Evolutionary conservation across 2,329 filamentous ascomycete species (phyloP).

Genomic region (Ascosphaera apis): DNA sequence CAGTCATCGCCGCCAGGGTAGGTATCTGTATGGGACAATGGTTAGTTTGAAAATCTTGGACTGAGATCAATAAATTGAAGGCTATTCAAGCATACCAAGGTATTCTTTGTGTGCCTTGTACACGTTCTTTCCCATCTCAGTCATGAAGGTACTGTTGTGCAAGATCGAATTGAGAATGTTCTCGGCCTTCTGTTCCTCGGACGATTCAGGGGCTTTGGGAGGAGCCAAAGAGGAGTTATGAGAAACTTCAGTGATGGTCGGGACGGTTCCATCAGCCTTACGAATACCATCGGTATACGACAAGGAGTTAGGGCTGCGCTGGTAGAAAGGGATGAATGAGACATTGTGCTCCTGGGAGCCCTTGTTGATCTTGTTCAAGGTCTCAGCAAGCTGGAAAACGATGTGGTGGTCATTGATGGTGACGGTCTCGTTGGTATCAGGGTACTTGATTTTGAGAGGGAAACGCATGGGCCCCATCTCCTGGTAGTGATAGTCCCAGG

Average conservation of each 20-base stretch:
- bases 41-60: too few species aligned
- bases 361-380: slow-evolving; percentile 9
- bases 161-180: slow-evolving; percentile 1
- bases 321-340: slow-evolving; percentile 11
- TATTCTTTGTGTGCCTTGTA: slow-evolving; percentile 1
- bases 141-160: neutral
- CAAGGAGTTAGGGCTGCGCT: slow-evolving; percentile 11
- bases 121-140: neutral
- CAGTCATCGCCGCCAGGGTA: slow-evolving; percentile 17
- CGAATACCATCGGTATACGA: slow-evolving; percentile 7
- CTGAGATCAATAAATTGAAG: too few species aligned
- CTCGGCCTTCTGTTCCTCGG: neutral
- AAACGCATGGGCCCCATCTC: slow-evolving; percentile 13
- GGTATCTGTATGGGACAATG: too few species aligned
- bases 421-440: slow-evolving; percentile 6
- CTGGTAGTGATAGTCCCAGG: slow-evolving; percentile 7
- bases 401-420: slow-evolving; percentile 9
- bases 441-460: slow-evolving; percentile 8
- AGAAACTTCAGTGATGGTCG: slow-evolving; percentile 8
- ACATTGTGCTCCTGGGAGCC: slow-evolving; percentile 8
- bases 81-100: neutral
- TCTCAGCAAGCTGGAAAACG: slow-evolving; percentile 8
- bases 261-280: slow-evolving; percentile 9
- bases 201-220: slow-evolving; percentile 4
- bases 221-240: slow-evolving; percentile 6